These are phyloP conservation scores for Aspergillus sp. DNA, from an alignment of 2,329 filamentous ascomycete genomes.

Conservation along the genomic window DNA sequence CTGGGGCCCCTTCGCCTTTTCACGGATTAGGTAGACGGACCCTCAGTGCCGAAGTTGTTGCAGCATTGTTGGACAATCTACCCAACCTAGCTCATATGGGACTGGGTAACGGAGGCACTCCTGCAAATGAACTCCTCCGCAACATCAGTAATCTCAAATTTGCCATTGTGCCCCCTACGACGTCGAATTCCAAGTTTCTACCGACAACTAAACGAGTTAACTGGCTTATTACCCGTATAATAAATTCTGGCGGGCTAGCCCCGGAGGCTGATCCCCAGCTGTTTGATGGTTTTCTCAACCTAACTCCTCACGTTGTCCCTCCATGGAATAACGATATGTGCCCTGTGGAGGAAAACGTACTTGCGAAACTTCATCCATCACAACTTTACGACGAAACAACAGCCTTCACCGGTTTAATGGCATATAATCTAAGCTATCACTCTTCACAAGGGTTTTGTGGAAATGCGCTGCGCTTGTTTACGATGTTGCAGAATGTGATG, in stretches of 20 bases:
- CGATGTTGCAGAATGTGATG: constrained; percentile 33
- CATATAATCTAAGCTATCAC: constrained; percentile 32
- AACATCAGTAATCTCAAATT: constrained; percentile 22
- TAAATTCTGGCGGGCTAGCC: constrained; percentile 50
- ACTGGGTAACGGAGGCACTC: constrained; percentile 32
- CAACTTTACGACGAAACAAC: constrained; percentile 36
- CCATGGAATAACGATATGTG: constrained; percentile 31
- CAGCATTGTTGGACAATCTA: constrained; percentile 55
- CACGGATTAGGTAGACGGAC: constrained; percentile 47
- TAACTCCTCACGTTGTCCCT: constrained; percentile 28
- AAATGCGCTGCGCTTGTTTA: constrained; percentile 30
- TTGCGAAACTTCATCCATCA: constrained; percentile 24
- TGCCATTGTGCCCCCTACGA: constrained; percentile 3
- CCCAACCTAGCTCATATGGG: constrained; percentile 47
- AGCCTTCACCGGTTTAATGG: constrained; percentile 33
- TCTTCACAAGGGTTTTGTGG: constrained; percentile 24
- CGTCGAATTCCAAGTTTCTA: constrained; percentile 23
- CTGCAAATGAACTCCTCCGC: constrained; percentile 29
- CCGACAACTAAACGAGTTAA: constrained; percentile 33
- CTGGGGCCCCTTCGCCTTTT: constrained; percentile 27
- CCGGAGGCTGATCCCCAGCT: constrained; percentile 46
- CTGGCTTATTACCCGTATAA: constrained; percentile 48
- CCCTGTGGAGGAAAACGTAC: constrained; percentile 15
- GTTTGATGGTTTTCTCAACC: constrained; percentile 42
- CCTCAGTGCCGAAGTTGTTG: constrained; percentile 59